Percentiles rank a stretch among this genome's conserved stretches.
Evolutionary conservation across 2,329 filamentous ascomycete species (phyloP).

Genomic region (Ophiocordyceps camponoti-leonardi): DNA sequence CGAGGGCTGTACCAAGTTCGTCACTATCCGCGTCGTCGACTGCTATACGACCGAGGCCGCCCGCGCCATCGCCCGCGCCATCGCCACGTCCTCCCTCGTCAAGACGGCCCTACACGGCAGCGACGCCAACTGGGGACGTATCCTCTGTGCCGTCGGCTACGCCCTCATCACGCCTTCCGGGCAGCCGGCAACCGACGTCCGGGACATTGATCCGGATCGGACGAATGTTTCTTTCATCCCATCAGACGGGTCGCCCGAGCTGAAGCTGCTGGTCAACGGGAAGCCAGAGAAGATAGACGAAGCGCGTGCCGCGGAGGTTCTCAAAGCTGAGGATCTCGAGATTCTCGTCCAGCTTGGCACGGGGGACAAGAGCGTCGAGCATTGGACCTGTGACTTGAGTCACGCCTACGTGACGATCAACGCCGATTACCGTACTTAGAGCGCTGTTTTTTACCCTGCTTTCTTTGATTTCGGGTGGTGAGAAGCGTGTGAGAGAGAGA

Average conservation of each 20-base stretch:
- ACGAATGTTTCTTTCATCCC: slow-evolving; percentile 70
- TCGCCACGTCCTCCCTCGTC: slow-evolving; percentile 81
- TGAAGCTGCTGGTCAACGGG: slow-evolving; percentile 61
- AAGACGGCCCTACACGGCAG: slow-evolving; percentile 96
- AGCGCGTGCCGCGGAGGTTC: slow-evolving; percentile 55
- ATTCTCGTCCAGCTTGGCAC: slow-evolving; percentile 60
- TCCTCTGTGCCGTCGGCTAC: slow-evolving; percentile 88
- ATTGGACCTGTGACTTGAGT: slow-evolving; percentile 79
- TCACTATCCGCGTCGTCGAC: slow-evolving; percentile 73
- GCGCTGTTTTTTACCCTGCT: background rate
- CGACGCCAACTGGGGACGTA: slow-evolving; percentile 97
- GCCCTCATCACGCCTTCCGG: slow-evolving; percentile 43
- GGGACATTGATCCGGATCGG: slow-evolving; percentile 47
- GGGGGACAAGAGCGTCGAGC: slow-evolving; percentile 48
- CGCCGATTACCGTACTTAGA: slow-evolving; percentile 46
- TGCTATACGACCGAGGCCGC: slow-evolving; percentile 51
- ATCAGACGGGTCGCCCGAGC: slow-evolving; percentile 55
- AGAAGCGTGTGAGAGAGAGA: no score
- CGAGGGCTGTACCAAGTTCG: slow-evolving; percentile 95
- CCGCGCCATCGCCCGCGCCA: slow-evolving; percentile 66
- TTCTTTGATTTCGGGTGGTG: background rate
- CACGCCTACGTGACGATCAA: slow-evolving; percentile 63
- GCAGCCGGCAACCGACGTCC: slow-evolving; percentile 37
- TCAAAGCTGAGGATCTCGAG: slow-evolving; percentile 63
- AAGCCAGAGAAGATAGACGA: slow-evolving; percentile 71